Conservation (phyloP, 179 eudicot genomes). For the Gypsophila paniculata region DNA sequence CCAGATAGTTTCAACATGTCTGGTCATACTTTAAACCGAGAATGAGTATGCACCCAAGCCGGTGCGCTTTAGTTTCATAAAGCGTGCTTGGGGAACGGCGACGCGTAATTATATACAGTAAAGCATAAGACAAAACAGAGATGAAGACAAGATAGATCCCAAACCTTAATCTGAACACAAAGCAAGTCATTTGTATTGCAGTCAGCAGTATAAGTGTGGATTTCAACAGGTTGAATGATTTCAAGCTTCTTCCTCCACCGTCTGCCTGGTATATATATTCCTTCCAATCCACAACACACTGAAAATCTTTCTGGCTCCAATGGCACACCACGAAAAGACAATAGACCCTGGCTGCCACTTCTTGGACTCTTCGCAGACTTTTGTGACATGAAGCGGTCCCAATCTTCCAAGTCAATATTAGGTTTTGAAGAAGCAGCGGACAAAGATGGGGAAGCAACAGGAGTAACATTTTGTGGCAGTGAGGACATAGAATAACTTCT, state of each 20-base stretch:
- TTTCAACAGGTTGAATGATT: conserved; percentile 84
- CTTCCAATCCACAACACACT: conserved; percentile 92
- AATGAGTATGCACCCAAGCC: not conserved
- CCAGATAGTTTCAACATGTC: conserved; percentile 17
- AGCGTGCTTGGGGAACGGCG: not conserved
- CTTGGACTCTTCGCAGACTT: conserved; percentile 46
- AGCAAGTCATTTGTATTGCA: conserved; percentile 94
- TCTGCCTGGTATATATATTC: conserved; percentile 85
- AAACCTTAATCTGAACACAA: conserved; percentile 90
- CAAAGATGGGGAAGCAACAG: conserved; percentile 43
- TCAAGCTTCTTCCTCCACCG: conserved; percentile 92
- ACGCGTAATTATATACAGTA: conserved; percentile 5
- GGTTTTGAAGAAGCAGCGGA: conserved; percentile 44
- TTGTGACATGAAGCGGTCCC: conserved; percentile 67
- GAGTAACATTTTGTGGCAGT: conserved; percentile 56
- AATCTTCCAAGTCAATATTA: conserved; percentile 63
- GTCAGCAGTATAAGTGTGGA: conserved; percentile 73
- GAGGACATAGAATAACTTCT: conserved; percentile 99
- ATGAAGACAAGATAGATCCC: conserved; percentile 3
- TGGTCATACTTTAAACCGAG: conserved; percentile 10
- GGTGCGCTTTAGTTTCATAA: no score
- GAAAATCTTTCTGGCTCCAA: conserved; percentile 91
- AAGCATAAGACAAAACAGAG: not conserved
- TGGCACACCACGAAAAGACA: conserved; percentile 90
- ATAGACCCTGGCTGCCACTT: conserved; percentile 54